A percentile compares a stretch with the other conserved stretches of the same genome.
phyloP scores from a whole-genome alignment of 331 rosid species.

The Malus hybrid region DNA sequence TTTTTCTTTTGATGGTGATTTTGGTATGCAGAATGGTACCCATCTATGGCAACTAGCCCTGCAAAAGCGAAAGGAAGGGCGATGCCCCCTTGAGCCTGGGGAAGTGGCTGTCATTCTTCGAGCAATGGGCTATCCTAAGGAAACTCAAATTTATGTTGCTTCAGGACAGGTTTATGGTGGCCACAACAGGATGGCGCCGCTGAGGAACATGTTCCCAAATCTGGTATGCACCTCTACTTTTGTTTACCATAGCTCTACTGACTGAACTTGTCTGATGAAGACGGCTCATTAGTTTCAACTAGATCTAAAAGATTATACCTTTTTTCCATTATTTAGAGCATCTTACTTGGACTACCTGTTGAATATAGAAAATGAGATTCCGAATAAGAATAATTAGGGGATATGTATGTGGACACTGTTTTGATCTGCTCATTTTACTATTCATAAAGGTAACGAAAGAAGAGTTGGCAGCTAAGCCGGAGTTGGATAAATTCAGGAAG shows the following conservation, averaged over 20 bases:
- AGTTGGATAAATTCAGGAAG: constrained; percentile 82
- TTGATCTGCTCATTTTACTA: not conserved
- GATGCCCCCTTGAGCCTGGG: constrained; percentile 98
- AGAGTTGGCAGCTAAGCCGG: constrained; percentile 86
- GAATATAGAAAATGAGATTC: not conserved
- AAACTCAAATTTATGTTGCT: constrained; percentile 98
- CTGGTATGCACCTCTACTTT: constrained; percentile 37
- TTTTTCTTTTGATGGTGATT: constrained; percentile 18
- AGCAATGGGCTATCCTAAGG: constrained; percentile 97
- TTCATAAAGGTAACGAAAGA: constrained; percentile 73
- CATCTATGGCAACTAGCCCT: constrained; percentile 97
- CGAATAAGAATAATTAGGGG: not conserved
- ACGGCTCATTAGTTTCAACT: not conserved
- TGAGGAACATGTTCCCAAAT: constrained; percentile 94
- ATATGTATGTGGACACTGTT: no score
- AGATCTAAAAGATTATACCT: not conserved
- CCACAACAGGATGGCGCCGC: constrained; percentile 96
- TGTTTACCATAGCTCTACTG: not conserved
- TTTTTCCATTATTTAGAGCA: not conserved
- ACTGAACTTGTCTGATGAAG: not conserved
- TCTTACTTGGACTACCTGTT: not conserved
- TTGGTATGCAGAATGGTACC: constrained; percentile 81
- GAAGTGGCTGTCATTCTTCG: constrained; percentile 99
- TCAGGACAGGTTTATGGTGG: constrained; percentile 99
- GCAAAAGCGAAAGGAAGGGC: constrained; percentile 98